Conservation (phyloP, 345 rosid genomes). For the Eutrema yunnanense region DNA sequence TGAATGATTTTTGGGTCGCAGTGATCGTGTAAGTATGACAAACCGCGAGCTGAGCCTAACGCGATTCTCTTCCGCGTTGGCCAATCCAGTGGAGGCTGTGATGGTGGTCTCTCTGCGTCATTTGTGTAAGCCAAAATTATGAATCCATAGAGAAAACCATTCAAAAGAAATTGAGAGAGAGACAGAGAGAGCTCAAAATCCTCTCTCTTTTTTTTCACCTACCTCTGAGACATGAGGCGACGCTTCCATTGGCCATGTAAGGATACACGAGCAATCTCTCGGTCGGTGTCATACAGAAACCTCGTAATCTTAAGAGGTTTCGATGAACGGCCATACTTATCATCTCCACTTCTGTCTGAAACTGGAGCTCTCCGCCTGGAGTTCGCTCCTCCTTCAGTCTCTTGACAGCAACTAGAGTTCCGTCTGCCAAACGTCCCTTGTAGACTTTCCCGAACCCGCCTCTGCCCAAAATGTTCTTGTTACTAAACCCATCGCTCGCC, state of each 20-base stretch:
- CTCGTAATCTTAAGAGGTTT: constrained; percentile 81
- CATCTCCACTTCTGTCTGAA: constrained; percentile 99
- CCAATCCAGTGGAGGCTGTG: constrained; percentile 92
- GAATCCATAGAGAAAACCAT: neutral
- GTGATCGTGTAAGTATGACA: constrained; percentile 94
- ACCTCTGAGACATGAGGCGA: constrained; percentile 97
- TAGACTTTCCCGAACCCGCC: constrained; percentile 99
- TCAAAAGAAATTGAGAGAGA: neutral
- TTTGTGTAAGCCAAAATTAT: constrained; percentile 11
- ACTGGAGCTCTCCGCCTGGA: constrained; percentile 96
- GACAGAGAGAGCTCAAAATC: neutral
- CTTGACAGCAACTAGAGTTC: constrained; percentile 89
- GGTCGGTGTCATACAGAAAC: constrained; percentile 97
- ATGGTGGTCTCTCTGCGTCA: constrained; percentile 63
- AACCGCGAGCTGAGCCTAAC: constrained; percentile 91
- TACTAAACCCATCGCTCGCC: constrained; percentile 89
- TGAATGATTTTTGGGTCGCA: constrained; percentile 98
- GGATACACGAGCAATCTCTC: constrained; percentile 93
- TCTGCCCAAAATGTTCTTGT: constrained; percentile 88
- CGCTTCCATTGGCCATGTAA: constrained; percentile 99
- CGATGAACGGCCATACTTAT: constrained; percentile 99
- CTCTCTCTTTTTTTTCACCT: constrained; percentile 34
- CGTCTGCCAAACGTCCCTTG: constrained; percentile 89
- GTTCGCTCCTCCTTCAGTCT: constrained; percentile 96
- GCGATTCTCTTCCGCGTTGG: constrained; percentile 80